Conservation (phyloP, 2,329 filamentous ascomycete species). For the Xylaria sp. region DNA sequence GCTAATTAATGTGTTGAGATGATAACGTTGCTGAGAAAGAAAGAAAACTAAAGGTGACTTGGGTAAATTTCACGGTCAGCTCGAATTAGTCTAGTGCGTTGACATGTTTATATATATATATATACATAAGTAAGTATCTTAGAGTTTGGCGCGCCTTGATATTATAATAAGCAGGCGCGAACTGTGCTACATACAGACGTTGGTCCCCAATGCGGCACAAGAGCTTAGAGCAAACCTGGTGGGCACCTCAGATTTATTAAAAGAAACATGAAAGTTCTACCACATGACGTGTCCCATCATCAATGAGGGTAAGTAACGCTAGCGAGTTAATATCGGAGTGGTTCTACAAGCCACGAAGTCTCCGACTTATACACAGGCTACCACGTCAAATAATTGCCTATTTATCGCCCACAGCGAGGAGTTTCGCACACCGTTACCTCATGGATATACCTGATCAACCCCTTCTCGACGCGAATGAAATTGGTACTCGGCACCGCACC, state of each 20-base stretch:
- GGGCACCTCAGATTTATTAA: too few relatives aligned
- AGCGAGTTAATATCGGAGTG: neutral
- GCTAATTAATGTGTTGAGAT: neutral
- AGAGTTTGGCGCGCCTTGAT: neutral
- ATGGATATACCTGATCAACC: constrained; percentile 48
- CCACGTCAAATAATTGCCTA: neutral
- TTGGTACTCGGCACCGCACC: constrained; percentile 45
- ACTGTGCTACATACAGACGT: neutral
- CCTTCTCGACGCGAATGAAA: constrained; percentile 46
- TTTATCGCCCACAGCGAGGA: constrained; percentile 40
- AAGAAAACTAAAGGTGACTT: neutral
- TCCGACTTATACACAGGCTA: neutral
- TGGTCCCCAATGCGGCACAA: neutral
- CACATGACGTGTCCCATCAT: too few relatives aligned
- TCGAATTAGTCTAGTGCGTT: neutral
- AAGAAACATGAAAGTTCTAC: too few relatives aligned
- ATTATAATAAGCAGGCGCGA: too few relatives aligned
- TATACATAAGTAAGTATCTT: too few relatives aligned
- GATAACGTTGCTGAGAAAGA: neutral
- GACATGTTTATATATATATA: neutral
- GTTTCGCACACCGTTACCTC: constrained; percentile 43
- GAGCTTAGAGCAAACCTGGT: neutral
- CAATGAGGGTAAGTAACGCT: neutral
- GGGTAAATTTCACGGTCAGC: neutral
- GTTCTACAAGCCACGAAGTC: neutral